These are phyloP conservation scores for Paramarasmius palmivorus DNA, from an alignment of 1,284 basidiomycete species.

Conservation along the genomic window DNA sequence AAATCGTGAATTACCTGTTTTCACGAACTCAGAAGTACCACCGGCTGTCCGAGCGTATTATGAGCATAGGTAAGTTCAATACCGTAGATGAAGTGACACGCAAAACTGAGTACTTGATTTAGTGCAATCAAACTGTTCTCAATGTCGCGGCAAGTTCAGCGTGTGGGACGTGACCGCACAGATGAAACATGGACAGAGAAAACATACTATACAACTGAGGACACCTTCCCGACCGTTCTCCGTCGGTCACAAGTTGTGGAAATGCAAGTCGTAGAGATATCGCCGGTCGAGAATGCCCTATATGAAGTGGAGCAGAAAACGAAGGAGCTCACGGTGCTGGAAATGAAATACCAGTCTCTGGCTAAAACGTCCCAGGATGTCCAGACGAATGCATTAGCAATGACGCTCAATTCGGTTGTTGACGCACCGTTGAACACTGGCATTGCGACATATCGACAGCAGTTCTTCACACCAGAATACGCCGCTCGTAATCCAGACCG, in stretches of 20 bases:
- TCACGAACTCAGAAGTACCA: constrained; percentile 85
- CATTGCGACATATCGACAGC: constrained; percentile 74
- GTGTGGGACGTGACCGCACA: constrained; percentile 57
- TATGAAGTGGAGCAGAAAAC: constrained; percentile 79
- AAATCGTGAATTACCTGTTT: constrained; percentile 75
- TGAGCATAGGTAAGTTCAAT: constrained; percentile 68
- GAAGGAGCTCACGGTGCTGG: constrained; percentile 70
- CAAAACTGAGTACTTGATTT: constrained; percentile 1
- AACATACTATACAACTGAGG: constrained; percentile 84
- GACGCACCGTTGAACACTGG: constrained; percentile 82
- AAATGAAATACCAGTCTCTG: constrained; percentile 74
- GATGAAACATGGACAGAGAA: constrained; percentile 90
- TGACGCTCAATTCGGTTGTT: constrained; percentile 85
- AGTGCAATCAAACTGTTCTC: constrained; percentile 85
- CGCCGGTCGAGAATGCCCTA: constrained; percentile 85
- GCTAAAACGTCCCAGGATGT: constrained; percentile 74
- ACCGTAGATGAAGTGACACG: constrained; percentile 5
- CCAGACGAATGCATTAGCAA: constrained; percentile 84
- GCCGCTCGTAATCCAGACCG: constrained; percentile 70
- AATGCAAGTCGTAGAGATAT: constrained; percentile 75
- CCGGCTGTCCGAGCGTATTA: constrained; percentile 83
- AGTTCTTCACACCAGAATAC: constrained; percentile 79
- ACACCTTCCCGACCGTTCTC: constrained; percentile 90
- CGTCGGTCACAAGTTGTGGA: constrained; percentile 89
- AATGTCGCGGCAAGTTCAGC: constrained; percentile 69